Evolutionary conservation across 495 filamentous ascomycete genomes (phyloP).

Genomic region (Ascodesmis nigricans): DNA sequence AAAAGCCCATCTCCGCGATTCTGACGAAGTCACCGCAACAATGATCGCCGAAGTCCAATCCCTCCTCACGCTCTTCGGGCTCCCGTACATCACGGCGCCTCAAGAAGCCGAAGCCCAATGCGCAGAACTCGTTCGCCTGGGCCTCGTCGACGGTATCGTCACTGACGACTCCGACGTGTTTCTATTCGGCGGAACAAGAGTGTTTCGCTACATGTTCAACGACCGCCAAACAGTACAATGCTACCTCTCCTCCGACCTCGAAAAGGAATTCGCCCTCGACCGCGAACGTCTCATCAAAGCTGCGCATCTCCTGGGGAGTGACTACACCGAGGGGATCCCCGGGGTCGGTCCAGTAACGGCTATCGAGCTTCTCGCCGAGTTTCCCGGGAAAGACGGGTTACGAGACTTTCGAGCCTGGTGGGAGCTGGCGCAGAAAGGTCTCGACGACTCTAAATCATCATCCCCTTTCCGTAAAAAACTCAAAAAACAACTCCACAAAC

Average conservation of each 20-base stretch:
- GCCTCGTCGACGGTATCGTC: conserved; percentile 91
- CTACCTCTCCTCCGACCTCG: conserved; percentile 68
- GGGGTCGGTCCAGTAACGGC: conserved; percentile 86
- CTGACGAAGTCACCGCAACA: conserved; percentile 79
- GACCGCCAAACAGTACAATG: conserved; percentile 92
- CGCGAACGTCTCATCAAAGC: conserved; percentile 63
- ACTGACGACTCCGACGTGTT: conserved; percentile 96
- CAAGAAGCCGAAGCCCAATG: conserved; percentile 99
- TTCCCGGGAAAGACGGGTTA: conserved; percentile 32
- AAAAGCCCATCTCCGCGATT: conserved; percentile 83
- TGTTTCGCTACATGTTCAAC: conserved; percentile 99
- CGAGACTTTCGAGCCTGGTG: conserved; percentile 71
- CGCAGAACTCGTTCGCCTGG: conserved; percentile 64
- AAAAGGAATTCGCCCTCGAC: conserved; percentile 69
- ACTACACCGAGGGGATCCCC: conserved; percentile 83
- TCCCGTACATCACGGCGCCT: conserved; percentile 89
- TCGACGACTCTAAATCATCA: conserved; percentile 30
- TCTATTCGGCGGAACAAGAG: conserved; percentile 80
- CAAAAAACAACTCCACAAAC: conserved; percentile 32
- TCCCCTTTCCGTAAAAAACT: conserved; percentile 66
- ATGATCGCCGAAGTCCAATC: conserved; percentile 94
- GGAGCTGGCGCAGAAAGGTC: conserved; percentile 41
- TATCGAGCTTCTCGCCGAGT: conserved; percentile 80
- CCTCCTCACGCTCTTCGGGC: conserved; percentile 66
- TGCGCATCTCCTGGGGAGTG: conserved; percentile 72